phyloP scores from a whole-genome alignment of 1,139 yeast genomes.

The Geotrichum citri-aurantii region DNA sequence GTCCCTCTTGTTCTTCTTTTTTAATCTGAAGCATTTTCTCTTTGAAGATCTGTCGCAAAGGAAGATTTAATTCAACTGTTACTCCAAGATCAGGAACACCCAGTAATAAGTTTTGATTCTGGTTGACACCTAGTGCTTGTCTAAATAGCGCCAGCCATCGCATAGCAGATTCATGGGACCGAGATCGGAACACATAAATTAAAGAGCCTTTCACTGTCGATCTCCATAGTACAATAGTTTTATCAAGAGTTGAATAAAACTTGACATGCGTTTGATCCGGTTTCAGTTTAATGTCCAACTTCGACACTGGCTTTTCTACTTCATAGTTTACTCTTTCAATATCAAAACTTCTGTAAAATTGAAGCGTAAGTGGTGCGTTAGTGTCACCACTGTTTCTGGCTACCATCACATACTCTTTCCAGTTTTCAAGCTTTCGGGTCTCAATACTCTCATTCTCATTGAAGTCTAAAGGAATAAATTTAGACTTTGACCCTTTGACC shows the following conservation, averaged over 20 bases:
- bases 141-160: constrained; percentile 58
- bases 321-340: constrained; percentile 34
- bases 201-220: constrained; percentile 26
- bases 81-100: constrained; percentile 50
- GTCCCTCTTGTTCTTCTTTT: constrained; percentile 4
- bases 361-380: constrained; percentile 50
- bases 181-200: constrained; percentile 52
- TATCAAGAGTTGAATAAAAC: constrained; percentile 63
- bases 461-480: constrained; percentile 32
- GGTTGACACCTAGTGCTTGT: constrained; percentile 37
- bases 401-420: constrained; percentile 70
- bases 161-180: constrained; percentile 45
- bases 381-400: constrained; percentile 51
- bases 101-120: constrained; percentile 34
- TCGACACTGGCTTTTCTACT: constrained; percentile 29
- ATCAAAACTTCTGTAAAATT: constrained; percentile 52
- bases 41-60: constrained; percentile 25
- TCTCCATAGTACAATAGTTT: constrained; percentile 54
- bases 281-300: constrained; percentile 24
- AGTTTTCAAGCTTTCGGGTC: constrained; percentile 55
- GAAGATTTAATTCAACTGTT: constrained; percentile 42
- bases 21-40: background rate
- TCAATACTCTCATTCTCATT: constrained; percentile 48
- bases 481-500: constrained; percentile 41
- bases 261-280: constrained; percentile 38